phyloP scores from a whole-genome alignment of 2,329 filamentous ascomycete species.

The Clarireedia paspali region DNA sequence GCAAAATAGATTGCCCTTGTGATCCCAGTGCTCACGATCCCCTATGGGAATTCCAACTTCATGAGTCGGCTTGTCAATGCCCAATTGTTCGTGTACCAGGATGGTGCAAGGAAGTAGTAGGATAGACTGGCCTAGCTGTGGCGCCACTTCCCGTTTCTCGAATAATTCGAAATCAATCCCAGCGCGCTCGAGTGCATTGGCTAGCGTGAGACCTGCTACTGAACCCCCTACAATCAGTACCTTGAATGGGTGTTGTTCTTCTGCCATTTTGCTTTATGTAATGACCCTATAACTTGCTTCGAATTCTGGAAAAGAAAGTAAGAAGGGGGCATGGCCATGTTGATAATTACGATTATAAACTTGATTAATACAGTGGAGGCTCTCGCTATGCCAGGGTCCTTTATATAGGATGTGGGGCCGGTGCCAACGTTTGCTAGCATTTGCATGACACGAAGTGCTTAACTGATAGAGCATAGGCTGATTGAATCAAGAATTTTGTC shows the following conservation, averaged over 20 bases:
- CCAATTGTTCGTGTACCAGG: constrained; percentile 43
- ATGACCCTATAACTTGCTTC: background rate
- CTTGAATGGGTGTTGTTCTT: constrained; percentile 9
- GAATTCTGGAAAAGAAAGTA: background rate
- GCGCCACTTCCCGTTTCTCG: constrained; percentile 17
- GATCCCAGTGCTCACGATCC: constrained; percentile 1
- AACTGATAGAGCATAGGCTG: background rate
- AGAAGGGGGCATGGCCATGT: background rate
- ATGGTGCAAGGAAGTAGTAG: constrained; percentile 32
- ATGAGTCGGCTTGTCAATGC: constrained; percentile 1
- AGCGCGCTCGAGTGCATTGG: constrained; percentile 16
- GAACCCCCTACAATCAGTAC: constrained; percentile 20
- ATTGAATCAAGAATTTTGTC: background rate
- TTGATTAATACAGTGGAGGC: background rate
- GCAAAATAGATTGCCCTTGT: constrained; percentile 1
- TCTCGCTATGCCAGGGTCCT: no score
- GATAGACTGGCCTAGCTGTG: constrained; percentile 19
- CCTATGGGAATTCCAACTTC: constrained; percentile 1
- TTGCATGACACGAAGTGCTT: background rate
- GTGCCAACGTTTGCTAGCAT: background rate
- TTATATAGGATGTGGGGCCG: background rate
- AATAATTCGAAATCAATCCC: constrained; percentile 20
- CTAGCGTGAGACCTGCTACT: constrained; percentile 19
- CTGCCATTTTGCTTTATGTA: background rate
- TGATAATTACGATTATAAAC: background rate